Evolutionary conservation across 352 stramenopile species (phyloP), one percentile per base, ranked within the genome.

Genomic region (Phytophthora litchii): DNA sequence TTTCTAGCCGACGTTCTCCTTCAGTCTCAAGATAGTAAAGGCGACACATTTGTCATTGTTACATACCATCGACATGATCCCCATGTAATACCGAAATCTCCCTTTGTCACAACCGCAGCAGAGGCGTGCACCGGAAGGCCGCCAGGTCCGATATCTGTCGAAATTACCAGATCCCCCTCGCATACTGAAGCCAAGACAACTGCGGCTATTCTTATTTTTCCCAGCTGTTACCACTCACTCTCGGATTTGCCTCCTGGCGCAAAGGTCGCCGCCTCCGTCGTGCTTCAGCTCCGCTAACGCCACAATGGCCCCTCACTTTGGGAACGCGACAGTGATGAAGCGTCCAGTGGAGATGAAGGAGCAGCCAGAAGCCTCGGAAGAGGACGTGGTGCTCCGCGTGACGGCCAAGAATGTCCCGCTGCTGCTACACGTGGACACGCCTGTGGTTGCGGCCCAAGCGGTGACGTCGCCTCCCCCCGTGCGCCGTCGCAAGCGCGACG

Each of bases 401-500:
- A 11, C 45, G 40, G 20, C 40, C 40, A 71, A 68, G 48, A 36
- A 36, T 32, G 23, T 20, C 9, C 27, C 55, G 11, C 29, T 54
- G 11, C 29, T 46, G 21, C 32, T 64, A 20, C 37, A 37, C 14
- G 12, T 58, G 20, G 60, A 74, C 50, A 51, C 46, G 31, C 43
- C 57, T 11, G 41, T 36, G 42, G 25, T 20, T 14, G 27, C 45
- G 10, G 19, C 32, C 1, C 48, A 60, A 42, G 51, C 34, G n/a
- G 43, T 40, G 20, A 21, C 31, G 13, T 36, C 49, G 16, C 34
- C 56, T 57, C 43, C 47, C 1, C 21, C 54, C 16, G 49, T 60
- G 52, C 67, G 60, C 2, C 69, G 65, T 31, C 77, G 69, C 25
- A 88, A 91, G 56, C 80, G 83, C 37, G 77, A 89, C 44, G 68